Base-by-base conservation (phyloP, 225 moss, liverwort and hornwort genomes). In the Rhytidiadelphus loreus region DNA sequence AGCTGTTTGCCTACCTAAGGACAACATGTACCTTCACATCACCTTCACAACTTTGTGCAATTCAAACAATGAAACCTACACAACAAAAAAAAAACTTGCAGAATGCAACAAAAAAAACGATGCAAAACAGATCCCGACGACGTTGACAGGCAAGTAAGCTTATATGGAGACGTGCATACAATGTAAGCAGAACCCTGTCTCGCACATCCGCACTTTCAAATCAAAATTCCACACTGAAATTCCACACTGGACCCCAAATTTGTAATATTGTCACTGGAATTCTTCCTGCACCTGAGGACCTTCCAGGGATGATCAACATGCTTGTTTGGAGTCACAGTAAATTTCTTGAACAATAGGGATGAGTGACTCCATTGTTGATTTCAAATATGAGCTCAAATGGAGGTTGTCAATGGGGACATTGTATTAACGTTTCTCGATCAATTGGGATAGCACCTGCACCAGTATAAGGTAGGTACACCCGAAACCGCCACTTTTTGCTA, bases 1-100 rank as follows among this genome's bases (percentile, higher is more conserved):
- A 57, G 3, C 86, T 90, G 78, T 76, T 90, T 74, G 91, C 89
- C 86, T 90, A 92, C 90, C 91, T 89, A 77, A 91, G 77, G 80
- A 77, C 89, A 92, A 80, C 88, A 87, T 87, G 82, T 89, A 88
- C 87, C 90, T 86, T 71, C 89, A 33, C 37, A 37, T 37, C 37
- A 66, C 66, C 66, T 68, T 68, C 12, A n/a, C 70, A 41, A 23
- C 24, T 23, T 70, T 5, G 25, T 14, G 14, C 41, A 41, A 25
- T 70, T 70, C 25, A 41, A 70, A 70, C 70, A 8, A 26, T 13
- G 24, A 14, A 70, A 41, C 70, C 13, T 43, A 71, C 3, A 39
- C 39, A 39, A 16, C 44, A 44, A 71, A 50, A 62, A n/a, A n/a
- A n/a, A n/a, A n/a, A n/a, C n/a, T n/a, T n/a, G n/a, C n/a, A n/a